Conservation (phyloP, 805 yeast species). For the Suhomyces emberorum region DNA sequence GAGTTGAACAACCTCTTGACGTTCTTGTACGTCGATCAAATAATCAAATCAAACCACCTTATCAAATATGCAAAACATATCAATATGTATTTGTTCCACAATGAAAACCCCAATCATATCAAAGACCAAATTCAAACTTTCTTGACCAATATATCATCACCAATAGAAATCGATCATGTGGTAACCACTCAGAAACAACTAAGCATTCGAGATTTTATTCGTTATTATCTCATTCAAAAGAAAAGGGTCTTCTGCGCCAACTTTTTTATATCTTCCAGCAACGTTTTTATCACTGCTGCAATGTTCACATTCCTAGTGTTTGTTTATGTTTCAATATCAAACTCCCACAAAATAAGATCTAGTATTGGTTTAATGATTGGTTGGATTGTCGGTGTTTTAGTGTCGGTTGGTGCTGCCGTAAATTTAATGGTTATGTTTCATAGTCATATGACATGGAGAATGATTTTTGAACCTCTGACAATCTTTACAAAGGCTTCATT, state of each 20-base stretch:
- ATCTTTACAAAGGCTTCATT: conserved; percentile 20
- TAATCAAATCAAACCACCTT: conserved; percentile 26
- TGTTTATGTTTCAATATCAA: conserved; percentile 29
- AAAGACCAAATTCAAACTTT: not conserved
- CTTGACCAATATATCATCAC: not conserved
- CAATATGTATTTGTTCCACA: conserved; percentile 22
- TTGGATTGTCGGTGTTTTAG: conserved; percentile 28
- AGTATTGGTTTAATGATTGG: conserved; percentile 34
- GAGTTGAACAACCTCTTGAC: conserved; percentile 19
- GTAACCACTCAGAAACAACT: conserved; percentile 8
- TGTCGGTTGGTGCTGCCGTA: conserved; percentile 27
- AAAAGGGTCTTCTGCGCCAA: conserved; percentile 3
- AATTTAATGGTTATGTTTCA: conserved; percentile 18
- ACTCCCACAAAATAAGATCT: conserved; percentile 33
- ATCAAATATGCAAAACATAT: conserved; percentile 22
- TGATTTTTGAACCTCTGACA: conserved; percentile 26
- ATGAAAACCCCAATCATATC: no score
- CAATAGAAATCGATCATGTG: conserved; percentile 6
- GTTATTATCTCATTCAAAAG: conserved; percentile 12
- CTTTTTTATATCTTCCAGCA: conserved; percentile 4
- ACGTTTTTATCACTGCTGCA: not conserved
- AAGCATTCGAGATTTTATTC: conserved; percentile 16
- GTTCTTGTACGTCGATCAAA: conserved; percentile 23
- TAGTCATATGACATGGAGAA: conserved; percentile 21
- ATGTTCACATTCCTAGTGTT: conserved; percentile 14